Conservation (phyloP, 1,139 yeast species). For the Sugiyamaella xylanicola region DNA sequence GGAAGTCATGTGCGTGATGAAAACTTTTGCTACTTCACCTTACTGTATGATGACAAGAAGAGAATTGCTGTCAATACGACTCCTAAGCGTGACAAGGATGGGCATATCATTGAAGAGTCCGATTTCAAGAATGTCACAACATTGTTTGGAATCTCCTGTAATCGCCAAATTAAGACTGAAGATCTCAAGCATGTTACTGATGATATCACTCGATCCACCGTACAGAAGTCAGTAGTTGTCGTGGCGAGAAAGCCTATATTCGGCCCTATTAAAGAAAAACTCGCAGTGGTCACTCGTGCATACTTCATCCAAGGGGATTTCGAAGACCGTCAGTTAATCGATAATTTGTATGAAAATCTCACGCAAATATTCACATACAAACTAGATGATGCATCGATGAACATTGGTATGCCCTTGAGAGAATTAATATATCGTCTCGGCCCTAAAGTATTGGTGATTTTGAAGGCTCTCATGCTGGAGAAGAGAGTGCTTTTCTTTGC, state of each 20-base stretch:
- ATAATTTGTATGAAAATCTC: constrained; percentile 73
- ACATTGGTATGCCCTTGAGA: constrained; percentile 75
- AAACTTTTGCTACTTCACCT: constrained; percentile 86
- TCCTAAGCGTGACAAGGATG: constrained; percentile 40
- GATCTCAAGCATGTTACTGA: constrained; percentile 60
- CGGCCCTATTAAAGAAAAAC: constrained; percentile 80
- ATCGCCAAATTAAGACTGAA: constrained; percentile 72
- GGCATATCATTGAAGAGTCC: constrained; percentile 37
- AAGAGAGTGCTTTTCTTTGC: constrained; percentile 67
- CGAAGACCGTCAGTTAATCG: constrained; percentile 65
- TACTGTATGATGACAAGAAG: constrained; percentile 67
- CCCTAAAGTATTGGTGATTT: constrained; percentile 61
- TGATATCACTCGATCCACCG: constrained; percentile 82
- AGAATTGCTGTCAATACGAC: constrained; percentile 52
- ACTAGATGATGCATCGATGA: constrained; percentile 57
- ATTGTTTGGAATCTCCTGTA: constrained; percentile 90
- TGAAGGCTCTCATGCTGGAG: constrained; percentile 79
- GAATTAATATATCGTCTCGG: constrained; percentile 64
- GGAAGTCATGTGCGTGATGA: constrained; percentile 93
- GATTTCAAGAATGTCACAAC: constrained; percentile 61
- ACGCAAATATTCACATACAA: constrained; percentile 48
- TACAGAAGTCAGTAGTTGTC: constrained; percentile 91
- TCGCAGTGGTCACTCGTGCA: constrained; percentile 85
- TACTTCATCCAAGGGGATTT: constrained; percentile 82
- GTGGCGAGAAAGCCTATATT: constrained; percentile 84